These are phyloP conservation scores for Ophiostoma ulmi DNA, from an alignment of 2,329 filamentous ascomycete genomes.

Conservation along the genomic window DNA sequence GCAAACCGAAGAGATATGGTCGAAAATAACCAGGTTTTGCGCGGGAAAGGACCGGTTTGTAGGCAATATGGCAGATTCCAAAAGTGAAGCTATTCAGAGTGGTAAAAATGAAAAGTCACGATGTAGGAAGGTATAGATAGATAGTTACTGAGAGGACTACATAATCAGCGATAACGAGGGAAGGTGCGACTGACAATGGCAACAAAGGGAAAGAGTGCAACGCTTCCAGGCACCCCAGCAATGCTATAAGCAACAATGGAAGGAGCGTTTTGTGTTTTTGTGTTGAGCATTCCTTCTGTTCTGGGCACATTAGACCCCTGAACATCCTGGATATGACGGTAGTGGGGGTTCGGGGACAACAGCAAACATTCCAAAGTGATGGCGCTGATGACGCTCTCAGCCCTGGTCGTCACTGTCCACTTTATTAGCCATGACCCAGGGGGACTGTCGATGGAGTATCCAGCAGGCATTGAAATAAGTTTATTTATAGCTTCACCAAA, in stretches of 20 bases:
- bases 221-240: background rate
- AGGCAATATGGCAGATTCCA: background rate
- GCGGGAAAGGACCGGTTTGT: background rate
- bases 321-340: too few relatives aligned
- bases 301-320: background rate
- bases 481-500: background rate
- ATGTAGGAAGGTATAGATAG: background rate
- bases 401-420: conserved; percentile 2
- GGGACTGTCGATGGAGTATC: background rate
- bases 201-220: background rate
- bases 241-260: background rate
- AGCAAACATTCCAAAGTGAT: background rate
- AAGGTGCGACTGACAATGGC: background rate
- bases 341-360: background rate
- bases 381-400: conserved; percentile 1
- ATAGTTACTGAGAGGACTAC: background rate
- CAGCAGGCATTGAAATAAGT: background rate
- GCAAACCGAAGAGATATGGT: background rate
- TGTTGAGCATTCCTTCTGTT: background rate
- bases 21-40: background rate
- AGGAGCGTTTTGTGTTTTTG: background rate
- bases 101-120: background rate
- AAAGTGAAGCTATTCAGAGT: conserved; percentile 11
- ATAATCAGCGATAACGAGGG: background rate
- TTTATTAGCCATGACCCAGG: background rate